Conservation (phyloP, 257 asterid species). For the Solanum appendiculatum region DNA sequence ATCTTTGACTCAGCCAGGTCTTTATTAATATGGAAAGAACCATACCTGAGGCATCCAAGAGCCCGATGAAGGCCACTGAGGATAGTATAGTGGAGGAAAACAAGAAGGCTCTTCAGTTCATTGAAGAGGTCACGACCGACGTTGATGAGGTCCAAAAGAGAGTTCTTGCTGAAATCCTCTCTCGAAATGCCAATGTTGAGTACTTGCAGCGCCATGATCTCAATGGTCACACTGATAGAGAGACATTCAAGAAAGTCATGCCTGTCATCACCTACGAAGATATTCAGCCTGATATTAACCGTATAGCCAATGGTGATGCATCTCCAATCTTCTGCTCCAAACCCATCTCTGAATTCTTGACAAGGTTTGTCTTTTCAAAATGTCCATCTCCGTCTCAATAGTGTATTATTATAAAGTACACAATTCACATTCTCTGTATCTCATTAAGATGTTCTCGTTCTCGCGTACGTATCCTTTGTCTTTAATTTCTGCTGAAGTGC, state of each 20-base stretch:
- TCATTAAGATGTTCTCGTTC: not conserved
- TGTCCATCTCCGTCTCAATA: not conserved
- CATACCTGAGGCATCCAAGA: constrained; percentile 18
- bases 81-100: constrained; percentile 9
- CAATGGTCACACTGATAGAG: constrained; percentile 20
- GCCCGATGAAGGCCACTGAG: not conserved
- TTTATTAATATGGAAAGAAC: not conserved
- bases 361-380: constrained; percentile 3
- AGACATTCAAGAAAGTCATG: constrained; percentile 23
- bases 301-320: constrained; percentile 23
- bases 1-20: not conserved
- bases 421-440: not conserved
- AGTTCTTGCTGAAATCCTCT: constrained; percentile 28
- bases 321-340: constrained; percentile 23
- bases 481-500: not conserved
- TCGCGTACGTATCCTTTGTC: not conserved
- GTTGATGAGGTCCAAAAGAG: constrained; percentile 20
- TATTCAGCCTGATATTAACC: constrained; percentile 16
- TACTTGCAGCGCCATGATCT: constrained; percentile 15
- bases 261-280: constrained; percentile 30
- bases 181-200: constrained; percentile 24
- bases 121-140: constrained; percentile 20
- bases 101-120: constrained; percentile 13
- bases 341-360: constrained; percentile 33
- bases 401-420: not conserved